Base-by-base conservation (phyloP, 192 early-diverging fungal genomes). In the Backusella psychrophila region DNA sequence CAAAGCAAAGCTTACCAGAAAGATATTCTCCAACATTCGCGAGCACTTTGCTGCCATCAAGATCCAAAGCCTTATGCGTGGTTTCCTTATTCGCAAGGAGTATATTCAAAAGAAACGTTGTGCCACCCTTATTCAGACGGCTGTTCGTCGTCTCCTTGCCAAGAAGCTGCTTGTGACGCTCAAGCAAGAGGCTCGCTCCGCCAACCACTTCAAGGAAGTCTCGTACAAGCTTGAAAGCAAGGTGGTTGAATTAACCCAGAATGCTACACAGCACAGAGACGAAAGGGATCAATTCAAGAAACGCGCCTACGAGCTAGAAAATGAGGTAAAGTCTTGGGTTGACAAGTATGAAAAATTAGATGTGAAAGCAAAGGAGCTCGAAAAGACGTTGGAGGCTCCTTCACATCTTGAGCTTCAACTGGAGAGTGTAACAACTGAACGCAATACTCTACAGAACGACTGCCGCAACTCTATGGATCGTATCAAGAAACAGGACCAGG, bases 181-280 rank as follows among this genome's bases (percentile, higher is more conserved):
- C 71, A 93, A 94, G 79, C 87, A 90, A 38, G 98, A 99, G 82
- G 91, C 93, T 39, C 84, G 93, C 66, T 96, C 94, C 36, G 94
- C 95, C 7, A 91, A 89, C 63, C 97, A 97, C 77, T 90, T 97
- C 82, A 95, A 98, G 85, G 94, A 99, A 77, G 90, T 93, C 33
- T 96, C 96, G 33, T 95, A 95, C 84, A 91, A 91, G 85, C 86
- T 99, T 4, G 98, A 99, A 82, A 92, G 89, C 85, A 99, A 98
- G 89, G 94, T 99, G 72, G 92, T 99, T 76, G 95, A 96, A 83
- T 88, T 99, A 72, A 97, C 97, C 23, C 95, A 95, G 77, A 84
- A 83, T 56, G 80, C 96, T 67, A 89, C 89, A 53, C 83, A 85
- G 70, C 81, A 87, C 72, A 86, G 87, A 73, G 87, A 94, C 72